phyloP scores from a whole-genome alignment of 176 grass and related monocot species.

The Phragmites australis region DNA sequence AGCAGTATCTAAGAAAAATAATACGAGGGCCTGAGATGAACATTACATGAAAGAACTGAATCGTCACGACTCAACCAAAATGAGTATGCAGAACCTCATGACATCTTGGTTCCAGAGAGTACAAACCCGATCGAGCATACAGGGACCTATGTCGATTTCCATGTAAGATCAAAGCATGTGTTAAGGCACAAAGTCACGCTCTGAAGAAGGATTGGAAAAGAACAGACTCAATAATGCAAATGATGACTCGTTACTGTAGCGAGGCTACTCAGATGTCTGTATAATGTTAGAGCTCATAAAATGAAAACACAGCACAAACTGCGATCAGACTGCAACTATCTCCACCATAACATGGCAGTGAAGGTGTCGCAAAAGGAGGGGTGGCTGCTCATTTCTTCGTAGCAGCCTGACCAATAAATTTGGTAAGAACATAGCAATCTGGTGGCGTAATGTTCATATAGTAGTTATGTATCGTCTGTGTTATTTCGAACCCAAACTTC shows the following conservation, averaged over 20 bases:
- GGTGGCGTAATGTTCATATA: conserved; percentile 93
- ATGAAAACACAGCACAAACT: conserved; percentile 34
- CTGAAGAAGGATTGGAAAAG: too few species aligned
- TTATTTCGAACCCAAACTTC: conserved; percentile 98
- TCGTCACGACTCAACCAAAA: background rate
- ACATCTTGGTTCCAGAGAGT: background rate
- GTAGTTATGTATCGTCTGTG: conserved; percentile 91
- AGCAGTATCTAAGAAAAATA: too few species aligned
- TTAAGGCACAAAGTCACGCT: too few species aligned
- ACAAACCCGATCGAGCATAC: background rate
- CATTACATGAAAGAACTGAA: background rate
- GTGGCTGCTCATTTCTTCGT: conserved; percentile 66
- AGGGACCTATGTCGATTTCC: background rate
- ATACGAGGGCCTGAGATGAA: background rate
- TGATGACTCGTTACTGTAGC: conserved; percentile 26
- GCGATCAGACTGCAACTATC: conserved; percentile 20
- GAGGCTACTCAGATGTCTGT: conserved; percentile 14
- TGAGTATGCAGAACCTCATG: background rate
- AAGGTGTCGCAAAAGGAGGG: conserved; percentile 17
- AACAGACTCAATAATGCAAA: too few species aligned
- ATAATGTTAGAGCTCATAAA: conserved; percentile 34
- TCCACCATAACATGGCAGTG: conserved; percentile 10
- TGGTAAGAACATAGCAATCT: conserved; percentile 89
- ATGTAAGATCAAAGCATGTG: conserved; percentile 12
- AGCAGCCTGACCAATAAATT: conserved; percentile 53